Conservation (phyloP, 1,284 basidiomycete genomes). For the Pseudomicrostroma phylloplanum region DNA sequence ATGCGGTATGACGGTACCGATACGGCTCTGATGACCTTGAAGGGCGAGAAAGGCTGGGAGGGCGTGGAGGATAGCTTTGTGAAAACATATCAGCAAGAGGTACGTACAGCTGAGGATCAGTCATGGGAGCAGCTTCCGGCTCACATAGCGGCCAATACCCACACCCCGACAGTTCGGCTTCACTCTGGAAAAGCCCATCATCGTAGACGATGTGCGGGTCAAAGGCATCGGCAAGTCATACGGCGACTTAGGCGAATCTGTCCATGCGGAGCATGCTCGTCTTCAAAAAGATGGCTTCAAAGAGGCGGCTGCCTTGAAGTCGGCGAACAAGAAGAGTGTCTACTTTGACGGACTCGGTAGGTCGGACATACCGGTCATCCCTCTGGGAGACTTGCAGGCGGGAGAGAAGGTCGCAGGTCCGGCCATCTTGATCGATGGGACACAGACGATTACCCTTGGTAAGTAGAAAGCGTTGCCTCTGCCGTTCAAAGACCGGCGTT, state of each 20-base stretch:
- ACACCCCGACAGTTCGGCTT: slow-evolving; percentile 72
- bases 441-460: slow-evolving; percentile 65
- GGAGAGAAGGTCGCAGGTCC: slow-evolving; percentile 73
- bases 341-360: slow-evolving; percentile 74
- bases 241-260: slow-evolving; percentile 70
- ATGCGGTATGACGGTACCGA: slow-evolving; percentile 61
- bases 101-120: slow-evolving; percentile 11
- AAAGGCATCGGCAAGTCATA: slow-evolving; percentile 75
- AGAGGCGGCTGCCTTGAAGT: slow-evolving; percentile 47
- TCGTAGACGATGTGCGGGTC: slow-evolving; percentile 87
- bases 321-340: slow-evolving; percentile 53
- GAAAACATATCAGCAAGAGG: slow-evolving; percentile 47
- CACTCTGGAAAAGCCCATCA: slow-evolving; percentile 69
- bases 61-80: slow-evolving; percentile 76
- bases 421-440: slow-evolving; percentile 83
- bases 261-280: slow-evolving; percentile 62
- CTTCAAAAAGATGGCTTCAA: slow-evolving; percentile 48
- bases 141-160: slow-evolving; percentile 55
- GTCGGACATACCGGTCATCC: slow-evolving; percentile 72
- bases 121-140: background rate
- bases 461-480: background rate
- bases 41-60: slow-evolving; percentile 57
- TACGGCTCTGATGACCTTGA: slow-evolving; percentile 79
- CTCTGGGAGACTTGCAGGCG: slow-evolving; percentile 62
- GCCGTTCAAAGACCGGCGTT: no score